Evolutionary conservation across 352 stramenopile genomes (phyloP).

Genomic region (Peronospora belbahrii): DNA sequence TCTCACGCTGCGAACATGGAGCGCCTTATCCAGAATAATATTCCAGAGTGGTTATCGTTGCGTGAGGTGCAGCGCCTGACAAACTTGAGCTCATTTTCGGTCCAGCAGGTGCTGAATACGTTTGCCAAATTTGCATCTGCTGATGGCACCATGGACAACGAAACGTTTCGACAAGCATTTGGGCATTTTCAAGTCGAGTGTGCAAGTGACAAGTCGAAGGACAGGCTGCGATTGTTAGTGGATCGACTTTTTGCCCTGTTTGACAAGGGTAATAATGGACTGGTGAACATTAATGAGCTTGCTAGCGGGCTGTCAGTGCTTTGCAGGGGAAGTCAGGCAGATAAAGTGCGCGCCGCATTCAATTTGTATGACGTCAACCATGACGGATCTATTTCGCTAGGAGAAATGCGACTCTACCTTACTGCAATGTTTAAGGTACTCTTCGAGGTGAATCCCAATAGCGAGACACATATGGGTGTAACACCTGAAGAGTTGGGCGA

Average conservation of each 20-base stretch:
- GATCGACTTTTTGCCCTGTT: constrained; percentile 79
- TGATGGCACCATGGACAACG: constrained; percentile 63
- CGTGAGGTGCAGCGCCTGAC: constrained; percentile 72
- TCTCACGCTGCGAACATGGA: constrained; percentile 73
- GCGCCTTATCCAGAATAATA: constrained; percentile 69
- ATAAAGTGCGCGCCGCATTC: constrained; percentile 80
- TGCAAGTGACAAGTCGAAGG: constrained; percentile 9
- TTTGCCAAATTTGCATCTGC: constrained; percentile 59
- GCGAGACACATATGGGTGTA: constrained; percentile 46
- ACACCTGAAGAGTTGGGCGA: constrained; percentile 60
- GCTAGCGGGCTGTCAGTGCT: constrained; percentile 71
- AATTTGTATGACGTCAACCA: constrained; percentile 85
- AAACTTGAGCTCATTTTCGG: constrained; percentile 59
- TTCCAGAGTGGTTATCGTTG: constrained; percentile 67
- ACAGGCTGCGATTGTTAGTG: constrained; percentile 52
- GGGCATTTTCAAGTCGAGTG: constrained; percentile 38
- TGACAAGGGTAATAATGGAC: constrained; percentile 71
- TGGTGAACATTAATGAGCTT: constrained; percentile 79
- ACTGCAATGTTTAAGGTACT: constrained; percentile 84
- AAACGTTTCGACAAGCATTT: constrained; percentile 55
- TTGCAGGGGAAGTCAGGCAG: constrained; percentile 52
- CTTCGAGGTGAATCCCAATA: constrained; percentile 74
- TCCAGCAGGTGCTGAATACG: constrained; percentile 67
- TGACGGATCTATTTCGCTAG: constrained; percentile 78
- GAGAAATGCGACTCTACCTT: constrained; percentile 80